These are phyloP conservation scores for Bipolaris cookei DNA, from an alignment of 2,329 filamentous ascomycete genomes.

Conservation along the genomic window DNA sequence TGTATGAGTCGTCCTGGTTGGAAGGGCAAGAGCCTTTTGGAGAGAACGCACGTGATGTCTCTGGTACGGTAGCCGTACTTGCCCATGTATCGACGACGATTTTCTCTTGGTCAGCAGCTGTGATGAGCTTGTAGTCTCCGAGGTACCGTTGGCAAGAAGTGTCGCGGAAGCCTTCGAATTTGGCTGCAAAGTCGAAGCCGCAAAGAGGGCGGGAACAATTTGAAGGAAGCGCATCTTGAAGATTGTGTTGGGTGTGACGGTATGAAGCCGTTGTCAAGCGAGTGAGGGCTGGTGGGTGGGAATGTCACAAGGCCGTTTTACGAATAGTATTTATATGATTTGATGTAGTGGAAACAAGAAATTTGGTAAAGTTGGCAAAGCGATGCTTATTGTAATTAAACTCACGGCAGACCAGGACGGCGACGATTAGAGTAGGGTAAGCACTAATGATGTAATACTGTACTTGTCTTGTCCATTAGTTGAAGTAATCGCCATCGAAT, in stretches of 20 bases:
- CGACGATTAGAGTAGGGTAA: background rate
- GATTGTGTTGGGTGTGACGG: background rate
- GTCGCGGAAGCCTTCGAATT: background rate
- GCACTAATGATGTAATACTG: background rate
- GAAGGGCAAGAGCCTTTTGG: background rate
- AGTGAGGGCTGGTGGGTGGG: background rate
- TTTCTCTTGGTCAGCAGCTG: background rate
- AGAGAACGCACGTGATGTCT: background rate
- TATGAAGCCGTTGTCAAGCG: background rate
- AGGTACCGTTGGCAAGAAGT: background rate
- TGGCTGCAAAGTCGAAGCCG: background rate
- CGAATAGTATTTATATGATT: background rate
- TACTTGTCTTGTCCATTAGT: background rate
- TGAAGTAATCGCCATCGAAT: background rate
- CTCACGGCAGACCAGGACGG: background rate
- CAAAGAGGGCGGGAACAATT: slow-evolving; percentile 1
- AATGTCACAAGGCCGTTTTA: background rate
- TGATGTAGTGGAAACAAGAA: background rate
- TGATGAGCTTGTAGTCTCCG: background rate
- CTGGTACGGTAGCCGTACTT: background rate
- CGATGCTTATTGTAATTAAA: background rate
- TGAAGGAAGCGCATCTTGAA: background rate
- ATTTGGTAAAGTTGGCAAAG: too few species aligned
- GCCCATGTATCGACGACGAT: background rate
- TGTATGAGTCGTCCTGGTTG: background rate